These are phyloP conservation scores for Clohesyomyces aquaticus DNA, from an alignment of 495 filamentous ascomycete genomes.

Conservation along the genomic window DNA sequence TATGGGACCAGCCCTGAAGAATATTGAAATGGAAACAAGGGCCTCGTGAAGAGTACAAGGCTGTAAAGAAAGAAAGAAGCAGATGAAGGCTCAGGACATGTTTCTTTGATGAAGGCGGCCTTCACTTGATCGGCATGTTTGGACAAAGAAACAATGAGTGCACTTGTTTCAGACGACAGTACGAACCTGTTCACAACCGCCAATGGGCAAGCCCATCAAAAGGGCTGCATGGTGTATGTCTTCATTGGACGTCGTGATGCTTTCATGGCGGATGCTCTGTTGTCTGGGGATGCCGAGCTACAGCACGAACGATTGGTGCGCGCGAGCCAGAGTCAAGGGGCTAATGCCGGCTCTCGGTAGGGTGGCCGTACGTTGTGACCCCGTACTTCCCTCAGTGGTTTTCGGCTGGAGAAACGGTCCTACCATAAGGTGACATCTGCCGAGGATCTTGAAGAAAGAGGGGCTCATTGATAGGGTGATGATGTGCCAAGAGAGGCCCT, in stretches of 20 bases:
- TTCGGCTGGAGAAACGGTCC: no score
- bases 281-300: slow-evolving; percentile 4
- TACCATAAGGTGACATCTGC: no score
- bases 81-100: not conserved
- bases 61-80: not conserved
- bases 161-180: slow-evolving; percentile 6
- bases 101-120: no score
- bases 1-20: slow-evolving; percentile 4
- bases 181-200: no score
- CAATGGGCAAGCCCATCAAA: no score
- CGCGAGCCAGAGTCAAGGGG: slow-evolving; percentile 16
- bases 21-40: slow-evolving; percentile 1
- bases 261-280: not conserved
- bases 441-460: no score
- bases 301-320: slow-evolving; percentile 21
- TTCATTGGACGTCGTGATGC: slow-evolving; percentile 10
- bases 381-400: not conserved
- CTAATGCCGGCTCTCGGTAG: not conserved
- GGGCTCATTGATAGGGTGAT: no score
- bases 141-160: not conserved
- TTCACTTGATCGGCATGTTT: slow-evolving; percentile 3
- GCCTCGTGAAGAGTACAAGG: not conserved
- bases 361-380: not conserved
- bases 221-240: not conserved
- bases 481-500: not conserved